These are phyloP conservation scores for Hirsutella rhossiliensis DNA, from an alignment of 2,329 filamentous ascomycete species.

Conservation along the genomic window DNA sequence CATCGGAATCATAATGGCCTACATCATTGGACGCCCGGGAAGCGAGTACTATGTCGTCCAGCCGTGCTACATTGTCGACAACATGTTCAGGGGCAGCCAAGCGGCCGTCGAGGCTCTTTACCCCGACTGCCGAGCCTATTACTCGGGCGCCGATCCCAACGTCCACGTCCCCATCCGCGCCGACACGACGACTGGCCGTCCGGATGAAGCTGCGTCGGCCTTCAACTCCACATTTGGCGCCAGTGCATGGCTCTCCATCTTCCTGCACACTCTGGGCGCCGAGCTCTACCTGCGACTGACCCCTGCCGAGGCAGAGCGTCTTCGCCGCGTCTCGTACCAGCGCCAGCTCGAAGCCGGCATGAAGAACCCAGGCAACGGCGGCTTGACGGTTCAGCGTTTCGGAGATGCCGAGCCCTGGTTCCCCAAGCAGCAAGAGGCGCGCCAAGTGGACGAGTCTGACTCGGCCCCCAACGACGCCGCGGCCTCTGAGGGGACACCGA, in stretches of 20 bases:
- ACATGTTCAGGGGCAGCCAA: not conserved
- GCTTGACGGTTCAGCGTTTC: constrained; percentile 26
- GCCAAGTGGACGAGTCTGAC: no score
- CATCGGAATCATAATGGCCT: not conserved
- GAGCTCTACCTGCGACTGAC: constrained; percentile 33
- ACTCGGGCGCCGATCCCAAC: constrained; percentile 8
- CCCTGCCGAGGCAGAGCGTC: constrained; percentile 36
- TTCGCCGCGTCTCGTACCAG: constrained; percentile 44
- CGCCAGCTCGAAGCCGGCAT: constrained; percentile 42
- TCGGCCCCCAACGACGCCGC: no score
- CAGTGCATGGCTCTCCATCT: constrained; percentile 36
- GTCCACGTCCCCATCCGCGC: constrained; percentile 4
- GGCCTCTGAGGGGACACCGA: no score
- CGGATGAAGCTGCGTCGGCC: constrained; percentile 23
- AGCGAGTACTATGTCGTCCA: not conserved
- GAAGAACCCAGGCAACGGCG: constrained; percentile 33
- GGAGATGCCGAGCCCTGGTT: constrained; percentile 6
- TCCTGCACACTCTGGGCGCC: constrained; percentile 30
- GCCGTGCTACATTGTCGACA: not conserved
- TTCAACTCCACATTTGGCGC: constrained; percentile 19
- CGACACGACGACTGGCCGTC: constrained; percentile 14
- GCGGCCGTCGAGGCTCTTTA: not conserved
- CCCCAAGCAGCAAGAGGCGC: not conserved
- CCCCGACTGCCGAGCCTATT: not conserved
- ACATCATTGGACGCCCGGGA: not conserved